Evolutionary conservation across 1,284 basidiomycete genomes (phyloP).

Genomic region (Bjerkandera adusta): DNA sequence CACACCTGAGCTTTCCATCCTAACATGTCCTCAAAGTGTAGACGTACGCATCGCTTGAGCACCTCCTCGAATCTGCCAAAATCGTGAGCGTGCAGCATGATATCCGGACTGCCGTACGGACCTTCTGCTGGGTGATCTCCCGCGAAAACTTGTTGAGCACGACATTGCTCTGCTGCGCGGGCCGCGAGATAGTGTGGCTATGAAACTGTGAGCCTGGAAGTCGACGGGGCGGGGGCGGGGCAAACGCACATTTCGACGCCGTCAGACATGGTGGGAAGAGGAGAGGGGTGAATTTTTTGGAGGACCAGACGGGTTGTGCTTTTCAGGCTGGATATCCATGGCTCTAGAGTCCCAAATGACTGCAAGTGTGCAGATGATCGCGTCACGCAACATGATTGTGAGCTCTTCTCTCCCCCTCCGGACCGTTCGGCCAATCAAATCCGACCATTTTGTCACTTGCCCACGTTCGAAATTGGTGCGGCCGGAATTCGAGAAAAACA

Average conservation of each 20-base stretch:
- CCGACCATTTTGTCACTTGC: constrained; percentile 8
- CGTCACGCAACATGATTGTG: constrained; percentile 12
- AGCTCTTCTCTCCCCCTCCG: constrained; percentile 1
- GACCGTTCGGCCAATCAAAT: constrained; percentile 14
- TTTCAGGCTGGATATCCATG: not conserved
- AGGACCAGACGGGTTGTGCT: too few species aligned
- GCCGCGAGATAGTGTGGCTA: constrained; percentile 43
- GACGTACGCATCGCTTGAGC: constrained; percentile 80
- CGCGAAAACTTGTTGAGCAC: constrained; percentile 72
- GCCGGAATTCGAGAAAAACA: too few species aligned
- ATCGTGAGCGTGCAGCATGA: not conserved
- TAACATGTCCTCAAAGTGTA: not conserved
- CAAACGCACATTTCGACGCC: constrained; percentile 62
- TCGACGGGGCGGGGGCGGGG: not conserved
- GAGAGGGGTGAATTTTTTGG: constrained; percentile 6
- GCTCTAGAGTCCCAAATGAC: not conserved
- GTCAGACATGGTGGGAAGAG: constrained; percentile 24
- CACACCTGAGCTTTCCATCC: not conserved
- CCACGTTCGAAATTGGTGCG: too few species aligned
- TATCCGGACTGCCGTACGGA: constrained; percentile 20
- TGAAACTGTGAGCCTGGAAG: not conserved
- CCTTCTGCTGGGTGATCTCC: constrained; percentile 72
- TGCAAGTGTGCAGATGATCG: constrained; percentile 12
- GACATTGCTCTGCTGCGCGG: constrained; percentile 35
- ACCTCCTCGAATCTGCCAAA: constrained; percentile 58